Percentiles rank a stretch among this genome's conserved stretches.
Conservation (phyloP, 2,329 filamentous ascomycete genomes). For the Thermothelomyces thermophilus region DNA sequence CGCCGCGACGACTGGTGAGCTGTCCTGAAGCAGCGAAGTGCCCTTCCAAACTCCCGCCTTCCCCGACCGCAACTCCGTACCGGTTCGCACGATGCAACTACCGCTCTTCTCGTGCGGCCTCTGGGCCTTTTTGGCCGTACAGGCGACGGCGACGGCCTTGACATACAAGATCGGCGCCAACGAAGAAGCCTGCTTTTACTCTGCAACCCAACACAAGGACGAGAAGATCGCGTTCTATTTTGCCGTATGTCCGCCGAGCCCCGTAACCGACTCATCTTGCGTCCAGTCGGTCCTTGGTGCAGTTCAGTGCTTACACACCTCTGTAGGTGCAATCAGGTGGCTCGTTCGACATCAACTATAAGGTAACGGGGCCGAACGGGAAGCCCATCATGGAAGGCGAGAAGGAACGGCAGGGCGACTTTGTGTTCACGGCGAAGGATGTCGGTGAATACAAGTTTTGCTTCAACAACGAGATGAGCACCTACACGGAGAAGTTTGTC, state of each 20-base stretch:
- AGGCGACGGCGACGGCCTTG: slow-evolving; percentile 78
- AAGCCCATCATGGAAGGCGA: slow-evolving; percentile 77
- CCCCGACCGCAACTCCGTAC: slow-evolving; percentile 25
- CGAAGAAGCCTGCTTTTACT: slow-evolving; percentile 95
- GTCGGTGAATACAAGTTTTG: slow-evolving; percentile 91
- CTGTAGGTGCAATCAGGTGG: slow-evolving; percentile 91
- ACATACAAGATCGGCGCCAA: slow-evolving; percentile 88
- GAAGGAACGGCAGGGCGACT: slow-evolving; percentile 94
- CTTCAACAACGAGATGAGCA: slow-evolving; percentile 98
- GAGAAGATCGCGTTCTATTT: slow-evolving; percentile 98
- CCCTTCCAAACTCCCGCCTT: slow-evolving; percentile 26
- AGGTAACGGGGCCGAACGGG: slow-evolving; percentile 72
- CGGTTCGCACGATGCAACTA: slow-evolving; percentile 54
- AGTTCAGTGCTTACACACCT: neutral
- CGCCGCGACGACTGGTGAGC: slow-evolving; percentile 22
- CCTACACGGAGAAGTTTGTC: slow-evolving; percentile 93
- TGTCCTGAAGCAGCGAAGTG: slow-evolving; percentile 23
- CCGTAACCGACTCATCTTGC: neutral
- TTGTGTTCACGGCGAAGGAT: slow-evolving; percentile 90
- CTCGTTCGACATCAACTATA: slow-evolving; percentile 94
- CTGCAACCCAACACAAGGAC: slow-evolving; percentile 66
- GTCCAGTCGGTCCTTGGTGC: neutral
- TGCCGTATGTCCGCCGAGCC: slow-evolving; percentile 56
- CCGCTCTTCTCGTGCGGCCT: slow-evolving; percentile 57
- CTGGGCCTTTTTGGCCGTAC: slow-evolving; percentile 62